Conservation (phyloP, 1,284 basidiomycete genomes). For the Earliella scabrosa region DNA sequence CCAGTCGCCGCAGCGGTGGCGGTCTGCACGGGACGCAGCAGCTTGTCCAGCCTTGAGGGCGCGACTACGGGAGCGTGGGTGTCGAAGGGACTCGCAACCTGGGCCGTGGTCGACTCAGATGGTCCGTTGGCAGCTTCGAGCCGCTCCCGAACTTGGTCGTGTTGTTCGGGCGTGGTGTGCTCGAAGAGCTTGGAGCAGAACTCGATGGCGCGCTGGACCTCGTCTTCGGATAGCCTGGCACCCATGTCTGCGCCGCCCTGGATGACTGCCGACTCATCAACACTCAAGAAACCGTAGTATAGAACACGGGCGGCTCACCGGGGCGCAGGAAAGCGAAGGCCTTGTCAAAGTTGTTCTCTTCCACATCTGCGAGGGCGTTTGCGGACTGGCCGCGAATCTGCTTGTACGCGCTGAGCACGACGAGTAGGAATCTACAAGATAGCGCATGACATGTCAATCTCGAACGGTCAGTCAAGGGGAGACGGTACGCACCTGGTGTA, state of each 20-base stretch:
- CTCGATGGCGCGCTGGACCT: constrained; percentile 58
- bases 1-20: too few relatives aligned
- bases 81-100: not conserved
- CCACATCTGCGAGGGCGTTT: constrained; percentile 55
- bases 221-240: constrained; percentile 64
- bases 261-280: constrained; percentile 52
- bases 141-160: constrained; percentile 35
- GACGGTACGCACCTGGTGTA: constrained; percentile 58
- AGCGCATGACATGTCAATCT: not conserved
- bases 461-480: not conserved
- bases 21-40: constrained; percentile 6
- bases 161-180: constrained; percentile 41
- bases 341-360: constrained; percentile 66
- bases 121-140: constrained; percentile 21
- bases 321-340: constrained; percentile 64
- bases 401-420: constrained; percentile 67
- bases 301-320: constrained; percentile 39
- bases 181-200: constrained; percentile 47
- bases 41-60: constrained; percentile 3
- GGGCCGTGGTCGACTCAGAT: too few relatives aligned
- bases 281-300: not conserved
- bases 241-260: constrained; percentile 80
- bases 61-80: constrained; percentile 4
- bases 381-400: constrained; percentile 59
- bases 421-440: constrained; percentile 71